These are phyloP conservation scores for Knoxia roxburghii DNA, from an alignment of 257 asterid species.

Conservation along the genomic window DNA sequence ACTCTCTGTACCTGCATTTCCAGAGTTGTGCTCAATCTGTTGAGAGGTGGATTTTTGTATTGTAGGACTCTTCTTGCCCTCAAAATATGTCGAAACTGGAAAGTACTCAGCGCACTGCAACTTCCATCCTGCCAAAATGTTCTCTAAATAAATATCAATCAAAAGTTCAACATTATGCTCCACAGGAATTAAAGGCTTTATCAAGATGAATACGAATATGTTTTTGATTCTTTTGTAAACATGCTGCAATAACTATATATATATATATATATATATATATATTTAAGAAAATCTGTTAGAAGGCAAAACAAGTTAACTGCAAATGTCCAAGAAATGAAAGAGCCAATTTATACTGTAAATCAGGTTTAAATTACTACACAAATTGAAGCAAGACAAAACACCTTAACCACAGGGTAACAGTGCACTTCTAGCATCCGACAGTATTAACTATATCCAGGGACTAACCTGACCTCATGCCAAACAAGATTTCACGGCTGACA, in stretches of 20 bases:
- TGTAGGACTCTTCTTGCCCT: constrained; percentile 69
- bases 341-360: background rate
- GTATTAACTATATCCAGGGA: background rate
- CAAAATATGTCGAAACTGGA: constrained; percentile 68
- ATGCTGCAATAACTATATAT: background rate
- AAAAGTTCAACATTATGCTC: background rate
- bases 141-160: background rate
- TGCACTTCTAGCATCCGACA: background rate
- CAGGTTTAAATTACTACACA: background rate
- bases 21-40: constrained; percentile 35
- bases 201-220: no score
- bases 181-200: no score
- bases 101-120: constrained; percentile 67
- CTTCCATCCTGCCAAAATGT: constrained; percentile 68
- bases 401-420: background rate
- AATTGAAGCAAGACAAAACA: background rate
- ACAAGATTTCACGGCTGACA: background rate
- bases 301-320: no score
- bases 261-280: no score
- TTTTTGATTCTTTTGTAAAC: no score
- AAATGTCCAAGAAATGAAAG: background rate
- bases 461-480: constrained; percentile 1
- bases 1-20: constrained; percentile 41
- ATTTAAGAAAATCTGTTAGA: no score
- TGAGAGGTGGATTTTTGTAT: constrained; percentile 27